These are phyloP conservation scores for Lichenothelia convexa DNA, from an alignment of 495 filamentous ascomycete species.

Conservation along the genomic window DNA sequence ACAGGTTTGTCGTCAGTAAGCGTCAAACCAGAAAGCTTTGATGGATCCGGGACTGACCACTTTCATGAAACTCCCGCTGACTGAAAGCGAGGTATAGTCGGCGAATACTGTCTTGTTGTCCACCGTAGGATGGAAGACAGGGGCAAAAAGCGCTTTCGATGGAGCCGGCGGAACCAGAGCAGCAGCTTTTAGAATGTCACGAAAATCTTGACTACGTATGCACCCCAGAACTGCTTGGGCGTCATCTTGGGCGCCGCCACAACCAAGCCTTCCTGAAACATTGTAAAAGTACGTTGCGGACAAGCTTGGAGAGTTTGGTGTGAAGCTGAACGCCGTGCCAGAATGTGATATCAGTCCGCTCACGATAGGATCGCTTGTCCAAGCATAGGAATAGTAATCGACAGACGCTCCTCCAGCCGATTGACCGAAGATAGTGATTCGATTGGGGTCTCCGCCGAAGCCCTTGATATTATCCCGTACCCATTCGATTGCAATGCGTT, in stretches of 20 bases:
- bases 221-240: constrained; percentile 23
- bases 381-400: constrained; percentile 35
- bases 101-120: constrained; percentile 6
- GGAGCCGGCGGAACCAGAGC: not conserved
- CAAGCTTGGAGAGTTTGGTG: constrained; percentile 15
- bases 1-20: no score
- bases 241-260: constrained; percentile 15
- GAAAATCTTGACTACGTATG: constrained; percentile 23
- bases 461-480: constrained; percentile 43
- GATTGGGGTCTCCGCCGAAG: constrained; percentile 32
- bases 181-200: constrained; percentile 18
- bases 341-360: constrained; percentile 33
- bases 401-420: constrained; percentile 32
- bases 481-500: constrained; percentile 32
- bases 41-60: constrained; percentile 2
- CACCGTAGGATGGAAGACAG: constrained; percentile 5
- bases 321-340: constrained; percentile 31
- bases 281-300: constrained; percentile 21
- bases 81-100: constrained; percentile 2
- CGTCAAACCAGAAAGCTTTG: no score
- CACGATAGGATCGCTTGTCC: constrained; percentile 22
- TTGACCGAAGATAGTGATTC: constrained; percentile 38
- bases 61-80: constrained; percentile 4
- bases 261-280: constrained; percentile 24
- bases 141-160: not conserved